Evolutionary conservation across 176 grass and related monocot genomes (phyloP).

Genomic region (Aegilops longissima): DNA sequence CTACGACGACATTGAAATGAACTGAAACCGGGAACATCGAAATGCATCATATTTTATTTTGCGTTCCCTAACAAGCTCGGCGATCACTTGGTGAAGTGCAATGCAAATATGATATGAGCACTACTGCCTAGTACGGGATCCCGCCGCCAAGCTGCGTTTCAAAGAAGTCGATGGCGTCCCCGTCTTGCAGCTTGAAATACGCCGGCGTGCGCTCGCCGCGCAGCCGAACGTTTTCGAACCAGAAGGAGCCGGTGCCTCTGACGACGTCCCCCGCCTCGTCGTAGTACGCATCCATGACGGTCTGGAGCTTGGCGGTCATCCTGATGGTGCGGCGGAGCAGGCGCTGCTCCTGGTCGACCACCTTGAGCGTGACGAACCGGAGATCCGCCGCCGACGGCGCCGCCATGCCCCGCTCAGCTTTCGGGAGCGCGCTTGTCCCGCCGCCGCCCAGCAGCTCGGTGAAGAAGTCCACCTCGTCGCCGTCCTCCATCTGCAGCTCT

Average conservation of each 20-base stretch:
- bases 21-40: background rate
- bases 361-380: background rate
- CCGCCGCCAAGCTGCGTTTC: background rate
- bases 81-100: background rate
- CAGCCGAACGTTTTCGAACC: background rate
- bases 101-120: background rate
- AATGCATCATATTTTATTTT: background rate
- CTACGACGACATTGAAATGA: background rate
- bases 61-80: background rate
- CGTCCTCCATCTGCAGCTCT: slow-evolving; percentile 22
- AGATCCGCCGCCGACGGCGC: too few relatives aligned
- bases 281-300: background rate
- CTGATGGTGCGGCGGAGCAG: background rate
- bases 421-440: background rate
- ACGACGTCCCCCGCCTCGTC: background rate
- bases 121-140: background rate
- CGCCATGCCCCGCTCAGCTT: background rate
- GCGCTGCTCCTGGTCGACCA: background rate
- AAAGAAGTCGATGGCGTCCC: too few relatives aligned
- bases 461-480: slow-evolving; percentile 34
- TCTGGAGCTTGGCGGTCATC: background rate
- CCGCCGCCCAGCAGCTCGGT: slow-evolving; percentile 21
- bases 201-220: background rate
- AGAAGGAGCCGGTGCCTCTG: background rate
- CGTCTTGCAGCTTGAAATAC: background rate